Base-by-base conservation (phyloP, 208 protist species). In the Crithidia expoeki region DNA sequence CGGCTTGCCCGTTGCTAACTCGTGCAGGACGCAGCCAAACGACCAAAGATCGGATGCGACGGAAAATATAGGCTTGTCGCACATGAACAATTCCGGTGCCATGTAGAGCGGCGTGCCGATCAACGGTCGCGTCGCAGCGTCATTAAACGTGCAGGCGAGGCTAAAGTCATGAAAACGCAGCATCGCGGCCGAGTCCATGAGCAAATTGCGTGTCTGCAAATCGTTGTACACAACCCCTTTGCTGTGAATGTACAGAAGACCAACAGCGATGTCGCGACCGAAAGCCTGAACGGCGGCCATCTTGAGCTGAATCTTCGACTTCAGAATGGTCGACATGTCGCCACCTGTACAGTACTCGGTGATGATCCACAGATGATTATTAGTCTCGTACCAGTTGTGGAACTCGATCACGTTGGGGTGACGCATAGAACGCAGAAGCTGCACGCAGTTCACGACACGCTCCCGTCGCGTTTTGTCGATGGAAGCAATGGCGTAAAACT, bases 331-430 rank as follows among this genome's bases (percentile, higher is more conserved):
- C 47, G 85, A 68, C 57, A 98, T 76, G 72, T 98, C 86, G n/a
- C 94, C 91, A 30, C 95, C 95, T 4, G 88, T 85, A 84, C 96
- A 98, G 51, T 93, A 92, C 74, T 98, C 96, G 2, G 96, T 86
- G 65, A 98, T 98, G n/a, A 98, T 77, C 97, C 97, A 98, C 40
- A 98, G 68, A 68, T 98, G 97, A 78, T 98, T 98, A 52, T 84
- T 92, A 44, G 97, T 98, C 70, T 98, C 97, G 74, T 98, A 98
- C 96, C 97, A 98, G 67, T 97, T 93, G 76, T 93, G 76, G 55
- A 98, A 98, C 44, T 93, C 74, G 17, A 98, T 85, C 12, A 98
- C 74, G 66, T 94, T 96, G 27, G 80, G 76, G 79, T 97, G 90
- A 30, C 74, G 60, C 28, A 97, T 71, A 9, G 74, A 72, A 60